Base-by-base conservation (phyloP, 2,329 filamentous ascomycete genomes). In the Phyllosticta citrichinensis region DNA sequence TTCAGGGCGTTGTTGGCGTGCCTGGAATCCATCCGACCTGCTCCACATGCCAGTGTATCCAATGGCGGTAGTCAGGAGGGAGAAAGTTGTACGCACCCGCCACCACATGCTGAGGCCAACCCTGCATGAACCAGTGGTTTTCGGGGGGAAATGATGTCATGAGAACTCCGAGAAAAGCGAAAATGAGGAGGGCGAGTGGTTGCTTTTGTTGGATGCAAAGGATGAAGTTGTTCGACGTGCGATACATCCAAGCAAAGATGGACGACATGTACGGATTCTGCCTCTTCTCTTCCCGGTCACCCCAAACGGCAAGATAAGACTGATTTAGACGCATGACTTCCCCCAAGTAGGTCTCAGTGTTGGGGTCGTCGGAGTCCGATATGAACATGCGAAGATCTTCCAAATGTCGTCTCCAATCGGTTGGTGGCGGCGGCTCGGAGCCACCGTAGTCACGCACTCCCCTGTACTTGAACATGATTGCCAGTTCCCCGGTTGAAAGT, bases 21-120 rank as follows among this genome's bases (percentile, higher is more conserved):
- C 33, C 33, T 40, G 33, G 33, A 14, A 11, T 54, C 62, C 62
- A 63, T 11, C 60, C 56, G 10, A 63, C 52, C 11, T 62, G 56
- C n/a, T 60, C 20, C 4, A 61, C 22, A 24, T 60, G 60, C 62
- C 60, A 62, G 10, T 59, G 54, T 25, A 63, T 57, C 62, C 62
- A 62, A 12, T 24, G 51, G 11, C 24, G 52, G 35, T 60, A 58
- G 14, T 60, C 62, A 5, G 57, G 35, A 10, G 54, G 56, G 2
- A 63, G 24, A 5, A 56, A 17, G 2, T 50, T 33, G 11, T 25
- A 27, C 6, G 60, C 58, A 2, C 60, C 60, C 12, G 54, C 20
- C 55, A 63, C 52, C n/a, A 62, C 50, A 27, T 63, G 62, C 17
- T 61, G 54, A 24, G 58, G 19, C 62, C 60, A 63, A 10, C 19